These are phyloP conservation scores for Fragilaria radians DNA, from an alignment of 108 stramenopile species.

Conservation along the genomic window DNA sequence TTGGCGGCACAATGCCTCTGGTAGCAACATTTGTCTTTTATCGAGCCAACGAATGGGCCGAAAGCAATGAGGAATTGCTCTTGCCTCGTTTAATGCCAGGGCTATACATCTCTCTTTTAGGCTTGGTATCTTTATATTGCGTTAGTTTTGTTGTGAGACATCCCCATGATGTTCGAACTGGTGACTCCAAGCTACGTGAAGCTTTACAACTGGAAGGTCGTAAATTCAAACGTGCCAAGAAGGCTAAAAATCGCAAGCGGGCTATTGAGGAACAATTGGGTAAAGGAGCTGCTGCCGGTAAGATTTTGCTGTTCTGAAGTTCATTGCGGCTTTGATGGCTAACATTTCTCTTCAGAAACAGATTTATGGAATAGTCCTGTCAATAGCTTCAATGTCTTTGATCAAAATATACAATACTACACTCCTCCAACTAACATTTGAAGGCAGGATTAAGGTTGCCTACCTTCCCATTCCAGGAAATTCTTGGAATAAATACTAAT, in stretches of 20 bases:
- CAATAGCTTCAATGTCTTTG: neutral
- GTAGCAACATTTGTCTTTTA: conserved; percentile 55
- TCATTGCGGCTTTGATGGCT: too few species aligned
- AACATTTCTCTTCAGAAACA: too few species aligned
- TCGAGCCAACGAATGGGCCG: conserved; percentile 13
- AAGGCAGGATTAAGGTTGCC: too few species aligned
- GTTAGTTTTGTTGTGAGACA: conserved; percentile 33
- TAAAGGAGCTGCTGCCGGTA: neutral
- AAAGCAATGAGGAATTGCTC: conserved; percentile 19
- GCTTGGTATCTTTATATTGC: conserved; percentile 24
- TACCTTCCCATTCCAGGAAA: too few species aligned
- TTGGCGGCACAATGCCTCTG: conserved; percentile 66
- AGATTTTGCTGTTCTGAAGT: too few species aligned
- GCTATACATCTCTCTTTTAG: conserved; percentile 49
- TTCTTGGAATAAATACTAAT: too few species aligned
- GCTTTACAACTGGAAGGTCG: conserved; percentile 33
- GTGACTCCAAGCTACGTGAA: conserved; percentile 30
- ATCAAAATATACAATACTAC: neutral
- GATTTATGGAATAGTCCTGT: conserved; percentile 2
- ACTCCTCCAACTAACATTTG: too few species aligned
- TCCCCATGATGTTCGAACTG: conserved; percentile 56
- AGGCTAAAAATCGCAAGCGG: conserved; percentile 1
- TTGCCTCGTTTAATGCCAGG: conserved; percentile 48
- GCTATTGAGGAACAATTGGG: conserved; percentile 5
- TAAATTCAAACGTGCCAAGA: conserved; percentile 16